These are phyloP conservation scores for Trichophyton rubrum DNA, from an alignment of 2,329 filamentous ascomycete species.

Conservation along the genomic window DNA sequence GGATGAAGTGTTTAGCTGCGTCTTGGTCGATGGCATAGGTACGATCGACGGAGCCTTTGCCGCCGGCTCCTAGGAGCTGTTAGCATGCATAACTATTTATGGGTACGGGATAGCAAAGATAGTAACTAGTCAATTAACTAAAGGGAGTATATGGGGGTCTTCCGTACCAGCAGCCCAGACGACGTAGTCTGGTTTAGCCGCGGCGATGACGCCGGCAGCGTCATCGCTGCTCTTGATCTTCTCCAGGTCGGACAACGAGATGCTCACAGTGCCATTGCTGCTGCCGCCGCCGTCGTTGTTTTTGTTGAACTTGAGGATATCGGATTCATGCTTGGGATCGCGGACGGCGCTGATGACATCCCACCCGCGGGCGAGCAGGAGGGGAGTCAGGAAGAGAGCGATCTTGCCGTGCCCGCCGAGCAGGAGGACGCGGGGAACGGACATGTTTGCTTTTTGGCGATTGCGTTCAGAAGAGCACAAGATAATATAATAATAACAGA, in stretches of 20 bases:
- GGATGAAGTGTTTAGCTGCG: slow-evolving; percentile 44
- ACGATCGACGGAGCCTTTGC: slow-evolving; percentile 39
- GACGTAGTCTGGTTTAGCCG: slow-evolving; percentile 33
- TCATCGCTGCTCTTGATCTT: slow-evolving; percentile 53
- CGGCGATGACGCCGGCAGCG: slow-evolving; percentile 48
- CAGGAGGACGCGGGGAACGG: slow-evolving; percentile 47
- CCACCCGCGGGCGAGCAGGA: slow-evolving; percentile 63
- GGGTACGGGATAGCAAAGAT: too few species aligned
- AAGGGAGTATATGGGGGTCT: too few species aligned
- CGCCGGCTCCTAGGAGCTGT: slow-evolving; percentile 37
- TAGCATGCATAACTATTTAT: neutral
- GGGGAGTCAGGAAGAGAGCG: slow-evolving; percentile 59
- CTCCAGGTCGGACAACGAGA: slow-evolving; percentile 59
- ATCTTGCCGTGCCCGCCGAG: slow-evolving; percentile 75
- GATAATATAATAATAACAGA: too few species aligned
- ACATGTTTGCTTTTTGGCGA: neutral
- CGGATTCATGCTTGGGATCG: slow-evolving; percentile 51
- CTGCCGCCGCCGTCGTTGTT: slow-evolving; percentile 39
- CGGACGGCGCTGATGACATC: slow-evolving; percentile 68
- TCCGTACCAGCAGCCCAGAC: slow-evolving; percentile 36
- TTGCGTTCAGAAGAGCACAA: too few species aligned
- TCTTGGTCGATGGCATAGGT: slow-evolving; percentile 43
- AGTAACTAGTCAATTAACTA: too few species aligned
- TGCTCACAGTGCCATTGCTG: slow-evolving; percentile 49
- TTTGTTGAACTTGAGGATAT: slow-evolving; percentile 49